Conservation (phyloP, 305 asterid species). For the Withania somnifera region DNA sequence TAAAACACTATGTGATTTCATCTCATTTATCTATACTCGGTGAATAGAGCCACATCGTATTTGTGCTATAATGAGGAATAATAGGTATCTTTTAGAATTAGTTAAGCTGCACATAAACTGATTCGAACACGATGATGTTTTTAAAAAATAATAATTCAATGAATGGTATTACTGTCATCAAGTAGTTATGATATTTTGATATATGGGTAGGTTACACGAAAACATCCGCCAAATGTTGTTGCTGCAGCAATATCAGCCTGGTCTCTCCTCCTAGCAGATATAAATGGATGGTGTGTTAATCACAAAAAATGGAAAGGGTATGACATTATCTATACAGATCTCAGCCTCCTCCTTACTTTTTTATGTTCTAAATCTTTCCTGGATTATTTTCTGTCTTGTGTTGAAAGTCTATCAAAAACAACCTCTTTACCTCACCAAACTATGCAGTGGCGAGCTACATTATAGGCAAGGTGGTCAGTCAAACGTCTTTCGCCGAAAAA, state of each 20-base stretch:
- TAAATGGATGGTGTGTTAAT: slow-evolving; percentile 16
- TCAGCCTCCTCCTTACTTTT: background rate
- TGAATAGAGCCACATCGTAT: background rate
- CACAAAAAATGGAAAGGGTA: slow-evolving; percentile 21
- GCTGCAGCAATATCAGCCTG: slow-evolving; percentile 24
- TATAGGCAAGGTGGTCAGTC: no score
- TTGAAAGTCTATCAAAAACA: no score
- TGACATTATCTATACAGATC: no score
- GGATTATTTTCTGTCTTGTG: no score
- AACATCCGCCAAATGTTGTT: background rate
- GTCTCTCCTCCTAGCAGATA: slow-evolving; percentile 23
- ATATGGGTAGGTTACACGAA: background rate
- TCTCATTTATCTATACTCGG: background rate
- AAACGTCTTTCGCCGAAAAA: no score
- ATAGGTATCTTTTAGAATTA: no score
- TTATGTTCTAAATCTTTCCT: background rate
- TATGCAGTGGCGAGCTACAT: no score
- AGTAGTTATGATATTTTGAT: background rate
- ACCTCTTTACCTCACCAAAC: no score
- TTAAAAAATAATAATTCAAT: no score
- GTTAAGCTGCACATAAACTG: no score
- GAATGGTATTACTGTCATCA: background rate
- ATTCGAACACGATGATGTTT: background rate
- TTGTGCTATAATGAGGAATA: background rate
- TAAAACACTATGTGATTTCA: background rate